Evolutionary conservation across 768 basidiomycete genomes (phyloP).

Genomic region (Macrolepiota dolichaula): DNA sequence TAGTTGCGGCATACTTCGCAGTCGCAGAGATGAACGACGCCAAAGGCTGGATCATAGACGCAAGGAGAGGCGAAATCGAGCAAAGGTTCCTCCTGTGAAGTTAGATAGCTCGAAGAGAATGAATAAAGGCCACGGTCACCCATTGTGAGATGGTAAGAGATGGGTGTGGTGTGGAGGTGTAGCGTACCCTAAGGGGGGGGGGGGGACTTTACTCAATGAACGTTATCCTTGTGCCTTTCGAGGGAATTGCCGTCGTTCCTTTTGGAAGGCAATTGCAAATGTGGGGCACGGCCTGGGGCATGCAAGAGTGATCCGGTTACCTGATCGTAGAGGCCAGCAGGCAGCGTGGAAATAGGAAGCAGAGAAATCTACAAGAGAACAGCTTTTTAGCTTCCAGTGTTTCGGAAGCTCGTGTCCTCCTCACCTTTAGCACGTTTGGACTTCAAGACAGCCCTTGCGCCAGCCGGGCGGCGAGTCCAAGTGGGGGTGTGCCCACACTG

Average conservation of each 20-base stretch:
- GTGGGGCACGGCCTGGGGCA: background rate
- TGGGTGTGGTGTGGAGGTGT: background rate
- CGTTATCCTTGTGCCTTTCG: background rate
- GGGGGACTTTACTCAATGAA: background rate
- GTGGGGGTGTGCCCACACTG: too few species aligned
- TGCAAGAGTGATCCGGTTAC: background rate
- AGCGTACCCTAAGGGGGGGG: too few species aligned
- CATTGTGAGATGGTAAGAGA: background rate
- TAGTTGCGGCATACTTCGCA: slow-evolving; percentile 15
- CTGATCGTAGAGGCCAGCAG: background rate
- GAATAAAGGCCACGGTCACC: background rate
- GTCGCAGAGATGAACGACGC: slow-evolving; percentile 15
- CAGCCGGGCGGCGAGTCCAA: too few species aligned
- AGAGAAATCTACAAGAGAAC: background rate
- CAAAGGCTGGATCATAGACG: slow-evolving; percentile 15
- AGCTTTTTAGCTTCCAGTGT: background rate
- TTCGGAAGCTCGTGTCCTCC: background rate
- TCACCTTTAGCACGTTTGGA: background rate
- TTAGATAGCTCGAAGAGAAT: background rate
- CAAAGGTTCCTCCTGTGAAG: background rate
- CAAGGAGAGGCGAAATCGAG: slow-evolving; percentile 1
- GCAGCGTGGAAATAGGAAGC: background rate
- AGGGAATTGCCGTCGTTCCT: background rate
- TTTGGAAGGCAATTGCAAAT: background rate
- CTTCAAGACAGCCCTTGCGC: too few species aligned